These are phyloP conservation scores for Nicotiana otophora DNA, from an alignment of 257 asterid species.

Conservation along the genomic window DNA sequence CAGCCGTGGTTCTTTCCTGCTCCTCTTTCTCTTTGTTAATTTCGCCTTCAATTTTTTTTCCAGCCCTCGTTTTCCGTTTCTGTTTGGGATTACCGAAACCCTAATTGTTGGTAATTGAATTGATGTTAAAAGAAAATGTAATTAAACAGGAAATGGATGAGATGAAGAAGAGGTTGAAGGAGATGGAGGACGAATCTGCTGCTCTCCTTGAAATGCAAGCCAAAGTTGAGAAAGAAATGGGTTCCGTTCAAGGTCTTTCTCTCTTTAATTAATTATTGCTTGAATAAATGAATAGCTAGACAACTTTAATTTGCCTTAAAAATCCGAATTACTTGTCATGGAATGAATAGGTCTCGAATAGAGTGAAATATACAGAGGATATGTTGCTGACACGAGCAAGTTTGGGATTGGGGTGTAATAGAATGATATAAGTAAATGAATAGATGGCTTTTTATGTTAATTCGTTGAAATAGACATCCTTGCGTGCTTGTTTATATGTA, in stretches of 20 bases:
- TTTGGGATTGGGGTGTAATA: neutral
- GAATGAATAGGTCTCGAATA: neutral
- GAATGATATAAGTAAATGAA: neutral
- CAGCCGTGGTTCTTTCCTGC: conserved; percentile 26
- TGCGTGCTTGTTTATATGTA: too few species aligned
- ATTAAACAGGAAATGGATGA: conserved; percentile 56
- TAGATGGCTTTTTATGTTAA: neutral
- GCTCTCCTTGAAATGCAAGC: conserved; percentile 86
- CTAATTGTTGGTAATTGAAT: conserved; percentile 18
- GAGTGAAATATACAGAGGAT: neutral
- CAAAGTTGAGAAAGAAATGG: conserved; percentile 73
- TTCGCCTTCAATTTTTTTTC: neutral
- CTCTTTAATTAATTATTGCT: too few species aligned
- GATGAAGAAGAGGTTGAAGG: conserved; percentile 79
- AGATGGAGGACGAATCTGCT: conserved; percentile 79
- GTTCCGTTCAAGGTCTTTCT: conserved; percentile 54
- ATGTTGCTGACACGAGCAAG: neutral
- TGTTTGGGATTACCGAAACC: conserved; percentile 21
- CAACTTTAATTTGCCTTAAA: neutral
- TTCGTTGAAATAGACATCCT: too few species aligned
- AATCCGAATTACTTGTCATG: neutral
- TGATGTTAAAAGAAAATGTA: neutral
- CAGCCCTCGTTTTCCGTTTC: neutral
- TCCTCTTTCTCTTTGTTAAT: neutral
- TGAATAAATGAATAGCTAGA: too few species aligned